Base-by-base conservation (phyloP, 2,329 filamentous ascomycete genomes). In the Catunica adiposa region DNA sequence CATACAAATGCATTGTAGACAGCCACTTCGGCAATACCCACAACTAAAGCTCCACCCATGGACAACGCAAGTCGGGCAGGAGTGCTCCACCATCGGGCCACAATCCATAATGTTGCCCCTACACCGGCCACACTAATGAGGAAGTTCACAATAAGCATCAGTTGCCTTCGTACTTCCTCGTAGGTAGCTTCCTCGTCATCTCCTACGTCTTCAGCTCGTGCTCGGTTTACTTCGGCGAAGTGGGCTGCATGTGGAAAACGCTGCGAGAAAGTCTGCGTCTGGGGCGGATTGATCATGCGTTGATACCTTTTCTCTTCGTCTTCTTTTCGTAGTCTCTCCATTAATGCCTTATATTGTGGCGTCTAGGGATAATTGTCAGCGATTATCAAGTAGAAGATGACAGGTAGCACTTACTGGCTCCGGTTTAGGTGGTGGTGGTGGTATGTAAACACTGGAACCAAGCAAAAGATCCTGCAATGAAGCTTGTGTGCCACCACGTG, bases 111-210 rank as follows among this genome's bases (percentile, higher is more conserved):
- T 6, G 84, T 86, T 1, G 77, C 80, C 2, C 81, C 84, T 53
- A 84, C 85, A 47, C 89, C 86, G 2, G 90, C 71, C 54, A 96
- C 85, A 53, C 87, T 94, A 54, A 95, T 74, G 40, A 96, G 70
- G 53, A 97, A 88, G 66, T 97, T 98, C 63, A 94, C 75, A 53
- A 97, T 88, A 6, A 97, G 73, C 44, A 85, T 82, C 56, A 92
- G 70, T 63, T 92, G 87, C n/a, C 85, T 76, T 65, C 90, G 84
- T 1, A 92, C 74, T 59, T 92, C 86, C 59, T 88, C 83, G 61
- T 78, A 71, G 1, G 83, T 81, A 59, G 87, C 84, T 60, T 79
- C 71, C 57, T 75, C 74, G 61, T 68, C 70, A 22, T 48, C 55
- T n/a, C 54, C 55, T 4, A 71, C 63, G 57, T 76, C 76, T 25